Percentiles rank a stretch among this genome's conserved stretches.
These are phyloP conservation scores for Scheffersomyces illinoinensis DNA, from an alignment of 1,139 yeast species.

Conservation along the genomic window DNA sequence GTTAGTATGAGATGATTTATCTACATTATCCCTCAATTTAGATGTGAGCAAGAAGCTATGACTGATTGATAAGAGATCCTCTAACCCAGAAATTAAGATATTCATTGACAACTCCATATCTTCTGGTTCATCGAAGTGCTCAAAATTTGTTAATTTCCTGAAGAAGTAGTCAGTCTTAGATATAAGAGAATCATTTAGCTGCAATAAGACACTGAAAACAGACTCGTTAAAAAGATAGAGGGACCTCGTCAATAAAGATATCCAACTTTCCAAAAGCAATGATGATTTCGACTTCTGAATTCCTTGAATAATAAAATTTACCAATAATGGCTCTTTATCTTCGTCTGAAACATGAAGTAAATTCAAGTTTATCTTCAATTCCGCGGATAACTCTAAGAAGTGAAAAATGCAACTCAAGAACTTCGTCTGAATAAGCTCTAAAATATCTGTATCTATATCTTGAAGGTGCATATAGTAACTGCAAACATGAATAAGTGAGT, in stretches of 20 bases:
- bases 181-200: conserved; percentile 52
- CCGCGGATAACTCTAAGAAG: conserved; percentile 35
- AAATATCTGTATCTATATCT: conserved; percentile 14
- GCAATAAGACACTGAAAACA: conserved; percentile 51
- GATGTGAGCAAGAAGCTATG: conserved; percentile 54
- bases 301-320: conserved; percentile 41
- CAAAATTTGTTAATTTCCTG: conserved; percentile 13
- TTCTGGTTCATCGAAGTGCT: conserved; percentile 21
- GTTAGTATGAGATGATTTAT: conserved; percentile 10
- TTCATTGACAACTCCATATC: conserved; percentile 50
- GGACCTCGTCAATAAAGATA: conserved; percentile 42
- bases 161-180: conserved; percentile 44
- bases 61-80: conserved; percentile 60
- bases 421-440: conserved; percentile 31
- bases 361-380: conserved; percentile 28
- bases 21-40: conserved; percentile 22
- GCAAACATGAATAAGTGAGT: conserved; percentile 28
- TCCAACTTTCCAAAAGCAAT: conserved; percentile 49
- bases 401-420: conserved; percentile 32
- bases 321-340: conserved; percentile 32
- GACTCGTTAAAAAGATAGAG: conserved; percentile 50
- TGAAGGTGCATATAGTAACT: conserved; percentile 19
- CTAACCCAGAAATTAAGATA: conserved; percentile 63
- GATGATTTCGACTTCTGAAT: conserved; percentile 35
- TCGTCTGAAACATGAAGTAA: conserved; percentile 34